Percentiles rank a stretch among this genome's conserved stretches.
phyloP scores from a whole-genome alignment of 163 green algal species.

The Prototheca wickerhamii region DNA sequence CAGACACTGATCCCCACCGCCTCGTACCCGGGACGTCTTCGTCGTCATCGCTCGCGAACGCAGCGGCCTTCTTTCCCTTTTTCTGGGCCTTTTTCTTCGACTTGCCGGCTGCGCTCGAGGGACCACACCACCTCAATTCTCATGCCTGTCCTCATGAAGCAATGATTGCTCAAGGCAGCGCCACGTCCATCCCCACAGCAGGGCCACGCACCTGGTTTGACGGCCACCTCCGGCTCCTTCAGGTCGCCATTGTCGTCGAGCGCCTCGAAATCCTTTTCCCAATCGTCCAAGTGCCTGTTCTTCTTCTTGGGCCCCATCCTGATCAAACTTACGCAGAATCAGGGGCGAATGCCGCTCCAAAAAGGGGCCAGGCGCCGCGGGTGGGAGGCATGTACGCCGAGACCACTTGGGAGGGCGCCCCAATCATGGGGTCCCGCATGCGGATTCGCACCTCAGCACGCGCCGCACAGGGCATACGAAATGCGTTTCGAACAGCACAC shows the following conservation, averaged over 20 bases:
- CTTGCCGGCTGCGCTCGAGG: slow-evolving; percentile 13
- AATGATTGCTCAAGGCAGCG: slow-evolving; percentile 7
- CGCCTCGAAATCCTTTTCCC: slow-evolving; percentile 15
- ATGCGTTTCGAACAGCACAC: not conserved
- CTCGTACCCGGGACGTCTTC: slow-evolving; percentile 19
- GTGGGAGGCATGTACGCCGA: too few relatives aligned
- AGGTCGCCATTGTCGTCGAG: slow-evolving; percentile 9
- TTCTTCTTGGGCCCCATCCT: slow-evolving; percentile 13
- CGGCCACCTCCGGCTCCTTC: slow-evolving; percentile 1
- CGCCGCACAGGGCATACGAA: not conserved
- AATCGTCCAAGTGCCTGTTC: slow-evolving; percentile 12
- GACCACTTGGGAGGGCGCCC: too few relatives aligned
- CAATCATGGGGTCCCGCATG: not conserved
- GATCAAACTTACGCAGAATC: not conserved
- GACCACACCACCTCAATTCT: not conserved
- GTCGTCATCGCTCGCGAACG: slow-evolving; percentile 46
- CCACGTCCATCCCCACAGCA: not conserved
- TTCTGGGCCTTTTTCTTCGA: slow-evolving; percentile 52
- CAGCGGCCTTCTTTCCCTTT: slow-evolving; percentile 38
- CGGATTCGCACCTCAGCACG: not conserved
- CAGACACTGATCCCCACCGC: not conserved
- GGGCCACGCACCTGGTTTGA: slow-evolving; percentile 3
- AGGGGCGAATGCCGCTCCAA: not conserved
- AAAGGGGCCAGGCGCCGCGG: not conserved
- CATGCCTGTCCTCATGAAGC: not conserved